Evolutionary conservation across 1,284 basidiomycete genomes (phyloP).

Genomic region (Vanrija pseudolonga): DNA sequence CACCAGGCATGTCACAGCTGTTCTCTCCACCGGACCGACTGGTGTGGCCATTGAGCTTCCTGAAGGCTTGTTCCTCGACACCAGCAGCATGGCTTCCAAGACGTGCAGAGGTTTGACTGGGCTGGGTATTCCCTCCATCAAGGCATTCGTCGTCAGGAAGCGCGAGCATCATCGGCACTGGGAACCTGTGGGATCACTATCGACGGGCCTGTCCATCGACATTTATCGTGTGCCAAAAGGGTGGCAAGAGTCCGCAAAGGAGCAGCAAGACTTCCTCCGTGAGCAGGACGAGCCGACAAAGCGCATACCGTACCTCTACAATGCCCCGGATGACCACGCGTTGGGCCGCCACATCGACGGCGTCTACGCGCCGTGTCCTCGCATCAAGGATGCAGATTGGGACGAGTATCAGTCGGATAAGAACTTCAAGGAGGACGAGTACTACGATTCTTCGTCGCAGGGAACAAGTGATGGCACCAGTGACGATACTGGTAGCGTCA

Average conservation of each 20-base stretch:
- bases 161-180: conserved; percentile 51
- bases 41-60: conserved; percentile 60
- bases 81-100: conserved; percentile 67
- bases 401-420: not conserved
- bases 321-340: conserved; percentile 19
- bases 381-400: not conserved
- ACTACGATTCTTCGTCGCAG: conserved; percentile 7
- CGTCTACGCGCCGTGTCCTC: conserved; percentile 33
- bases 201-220: conserved; percentile 62
- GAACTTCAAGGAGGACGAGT: conserved; percentile 1
- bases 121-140: conserved; percentile 21
- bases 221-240: conserved; percentile 63
- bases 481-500: not conserved
- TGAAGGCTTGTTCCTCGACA: conserved; percentile 61
- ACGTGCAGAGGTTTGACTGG: conserved; percentile 47
- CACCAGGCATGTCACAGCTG: conserved; percentile 56
- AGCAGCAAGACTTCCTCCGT: conserved; percentile 65
- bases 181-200: conserved; percentile 63
- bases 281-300: conserved; percentile 66
- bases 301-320: conserved; percentile 61
- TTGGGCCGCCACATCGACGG: conserved; percentile 24
- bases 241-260: conserved; percentile 56
- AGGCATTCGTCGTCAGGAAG: conserved; percentile 20
- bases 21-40: conserved; percentile 56
- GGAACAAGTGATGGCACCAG: conserved; percentile 8